phyloP scores from a whole-genome alignment of 2,329 filamentous ascomycete genomes.

The Nannizziopsis barbatae region DNA sequence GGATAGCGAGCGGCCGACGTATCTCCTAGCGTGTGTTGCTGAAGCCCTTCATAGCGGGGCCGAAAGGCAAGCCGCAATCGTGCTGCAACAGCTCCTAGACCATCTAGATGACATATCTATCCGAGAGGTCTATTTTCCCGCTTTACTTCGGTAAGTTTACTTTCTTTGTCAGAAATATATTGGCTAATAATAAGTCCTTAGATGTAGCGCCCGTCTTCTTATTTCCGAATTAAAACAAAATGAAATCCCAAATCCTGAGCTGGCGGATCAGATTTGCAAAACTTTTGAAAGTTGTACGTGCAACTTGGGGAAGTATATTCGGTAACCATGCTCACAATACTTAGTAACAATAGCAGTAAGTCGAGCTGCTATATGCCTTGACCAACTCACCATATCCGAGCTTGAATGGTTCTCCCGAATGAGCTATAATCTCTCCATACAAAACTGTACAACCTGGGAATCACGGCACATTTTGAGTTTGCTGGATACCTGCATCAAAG shows the following conservation, averaged over 20 bases:
- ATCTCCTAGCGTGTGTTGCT: slow-evolving; percentile 68
- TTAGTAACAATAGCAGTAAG: slow-evolving; percentile 37
- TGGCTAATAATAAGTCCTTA: slow-evolving; percentile 14
- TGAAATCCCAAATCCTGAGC: slow-evolving; percentile 17
- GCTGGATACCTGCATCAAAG: slow-evolving; percentile 35
- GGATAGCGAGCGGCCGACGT: slow-evolving; percentile 45
- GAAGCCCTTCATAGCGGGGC: slow-evolving; percentile 60
- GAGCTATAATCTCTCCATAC: slow-evolving; percentile 64
- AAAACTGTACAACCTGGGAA: slow-evolving; percentile 49
- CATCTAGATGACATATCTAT: slow-evolving; percentile 42
- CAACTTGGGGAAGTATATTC: slow-evolving; percentile 3
- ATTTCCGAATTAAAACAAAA: slow-evolving; percentile 33
- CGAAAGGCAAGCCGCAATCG: slow-evolving; percentile 47
- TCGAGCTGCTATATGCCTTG: slow-evolving; percentile 34
- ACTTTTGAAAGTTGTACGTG: slow-evolving; percentile 42
- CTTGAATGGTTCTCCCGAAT: slow-evolving; percentile 77
- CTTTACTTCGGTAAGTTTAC: slow-evolving; percentile 52
- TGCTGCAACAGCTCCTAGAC: slow-evolving; percentile 50
- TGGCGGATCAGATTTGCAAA: slow-evolving; percentile 43
- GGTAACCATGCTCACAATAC: slow-evolving; percentile 21
- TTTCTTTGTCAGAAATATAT: background rate
- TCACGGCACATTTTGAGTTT: slow-evolving; percentile 47
- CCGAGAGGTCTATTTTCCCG: slow-evolving; percentile 47
- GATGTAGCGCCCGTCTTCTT: slow-evolving; percentile 38
- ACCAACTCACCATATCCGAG: slow-evolving; percentile 51